Percentiles rank a stretch among this genome's conserved stretches.
Conservation (phyloP, 192 early-diverging fungal species). For the Coemansia sp. region DNA sequence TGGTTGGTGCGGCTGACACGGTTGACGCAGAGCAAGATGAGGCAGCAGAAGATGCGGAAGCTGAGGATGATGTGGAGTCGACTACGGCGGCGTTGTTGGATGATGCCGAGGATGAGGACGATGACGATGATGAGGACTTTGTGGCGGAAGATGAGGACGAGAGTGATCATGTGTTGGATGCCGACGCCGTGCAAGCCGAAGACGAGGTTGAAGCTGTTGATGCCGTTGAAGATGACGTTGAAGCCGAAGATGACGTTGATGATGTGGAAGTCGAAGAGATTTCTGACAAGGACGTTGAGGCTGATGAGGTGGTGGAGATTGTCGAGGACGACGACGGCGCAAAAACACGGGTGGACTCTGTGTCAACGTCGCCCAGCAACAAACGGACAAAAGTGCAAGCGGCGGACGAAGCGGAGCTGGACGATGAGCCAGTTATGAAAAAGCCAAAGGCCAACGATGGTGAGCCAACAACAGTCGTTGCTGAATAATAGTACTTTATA, state of each 20-base stretch:
- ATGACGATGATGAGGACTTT: constrained; percentile 41
- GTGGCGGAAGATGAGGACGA: constrained; percentile 39
- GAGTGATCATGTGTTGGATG: constrained; percentile 35
- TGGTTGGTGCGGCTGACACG: background rate
- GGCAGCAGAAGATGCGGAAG: background rate
- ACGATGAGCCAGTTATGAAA: constrained; percentile 18
- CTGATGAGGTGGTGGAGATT: constrained; percentile 3
- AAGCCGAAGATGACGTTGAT: constrained; percentile 26
- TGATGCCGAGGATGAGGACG: constrained; percentile 9
- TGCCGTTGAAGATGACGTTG: background rate
- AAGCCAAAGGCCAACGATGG: constrained; percentile 15
- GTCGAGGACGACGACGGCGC: constrained; percentile 15
- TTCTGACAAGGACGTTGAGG: constrained; percentile 11
- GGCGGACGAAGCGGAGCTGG: background rate
- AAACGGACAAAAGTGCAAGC: constrained; percentile 16
- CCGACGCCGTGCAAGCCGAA: constrained; percentile 11
- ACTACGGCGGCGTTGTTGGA: constrained; percentile 26
- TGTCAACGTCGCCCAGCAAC: constrained; percentile 16
- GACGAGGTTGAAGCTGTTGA: constrained; percentile 11
- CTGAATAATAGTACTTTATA: constrained; percentile 1
- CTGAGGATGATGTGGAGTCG: constrained; percentile 10
- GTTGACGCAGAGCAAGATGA: background rate
- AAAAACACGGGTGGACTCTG: constrained; percentile 15
- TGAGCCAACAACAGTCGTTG: constrained; percentile 6
- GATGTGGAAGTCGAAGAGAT: constrained; percentile 36